Conservation (phyloP, 768 basidiomycete genomes). For the Cystofilobasidium macerans region DNA sequence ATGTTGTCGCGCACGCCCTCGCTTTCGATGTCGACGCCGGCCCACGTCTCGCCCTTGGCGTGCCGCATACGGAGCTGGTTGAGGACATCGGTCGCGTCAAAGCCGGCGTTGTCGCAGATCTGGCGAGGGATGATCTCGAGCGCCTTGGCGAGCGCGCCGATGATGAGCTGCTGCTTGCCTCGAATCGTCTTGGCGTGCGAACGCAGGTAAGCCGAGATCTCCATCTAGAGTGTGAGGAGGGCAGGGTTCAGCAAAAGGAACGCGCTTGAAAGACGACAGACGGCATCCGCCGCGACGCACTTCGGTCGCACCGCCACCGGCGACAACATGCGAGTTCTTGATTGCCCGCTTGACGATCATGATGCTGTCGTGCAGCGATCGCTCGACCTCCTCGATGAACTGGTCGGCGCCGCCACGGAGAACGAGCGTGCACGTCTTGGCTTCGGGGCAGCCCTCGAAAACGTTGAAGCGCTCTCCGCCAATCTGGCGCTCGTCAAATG, state of each 20-base stretch:
- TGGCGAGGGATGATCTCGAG: conserved; percentile 96
- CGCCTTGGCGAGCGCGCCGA: conserved; percentile 91
- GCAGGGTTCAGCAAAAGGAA: not conserved
- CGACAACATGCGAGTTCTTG: conserved; percentile 88
- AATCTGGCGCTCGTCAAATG: conserved; percentile 87
- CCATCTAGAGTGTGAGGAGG: conserved; percentile 55
- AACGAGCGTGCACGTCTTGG: conserved; percentile 88
- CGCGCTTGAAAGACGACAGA: not conserved
- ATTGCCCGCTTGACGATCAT: conserved; percentile 99
- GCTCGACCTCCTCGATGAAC: conserved; percentile 95
- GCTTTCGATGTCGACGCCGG: conserved; percentile 80
- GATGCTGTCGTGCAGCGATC: conserved; percentile 94
- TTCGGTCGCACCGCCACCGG: conserved; percentile 95
- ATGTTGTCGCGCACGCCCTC: conserved; percentile 90
- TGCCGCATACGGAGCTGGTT: conserved; percentile 97
- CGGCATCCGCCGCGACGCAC: conserved; percentile 40
- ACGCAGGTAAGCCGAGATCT: conserved; percentile 85
- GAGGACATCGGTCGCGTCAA: conserved; percentile 92
- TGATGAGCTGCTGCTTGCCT: conserved; percentile 86
- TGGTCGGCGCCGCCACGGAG: conserved; percentile 96
- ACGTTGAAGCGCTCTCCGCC: conserved; percentile 94
- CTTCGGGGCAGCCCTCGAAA: conserved; percentile 82
- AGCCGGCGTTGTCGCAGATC: conserved; percentile 95
- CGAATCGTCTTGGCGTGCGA: conserved; percentile 83
- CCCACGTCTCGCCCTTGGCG: conserved; percentile 72